phyloP scores from a whole-genome alignment of 1,284 basidiomycete genomes.

The Ustilago tritici region DNA sequence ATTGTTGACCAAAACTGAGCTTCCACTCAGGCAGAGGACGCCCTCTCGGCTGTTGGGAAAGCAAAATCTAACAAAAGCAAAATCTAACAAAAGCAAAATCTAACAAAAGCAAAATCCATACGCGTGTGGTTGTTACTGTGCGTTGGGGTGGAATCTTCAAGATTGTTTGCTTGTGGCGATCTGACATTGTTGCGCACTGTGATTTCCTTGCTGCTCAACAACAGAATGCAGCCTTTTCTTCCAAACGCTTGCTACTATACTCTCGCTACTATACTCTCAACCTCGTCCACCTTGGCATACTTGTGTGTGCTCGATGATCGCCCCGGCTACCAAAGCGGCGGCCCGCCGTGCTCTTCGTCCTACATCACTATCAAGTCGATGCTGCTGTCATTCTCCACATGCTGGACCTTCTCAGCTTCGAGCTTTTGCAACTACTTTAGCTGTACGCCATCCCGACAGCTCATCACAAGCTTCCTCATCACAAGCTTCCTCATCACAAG shows the following conservation, averaged over 20 bases:
- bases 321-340: conserved; percentile 1
- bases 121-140: too few species aligned
- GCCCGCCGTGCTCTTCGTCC: conserved; percentile 1
- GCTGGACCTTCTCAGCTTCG: not conserved
- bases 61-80: too few species aligned
- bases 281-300: too few species aligned
- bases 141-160: too few species aligned
- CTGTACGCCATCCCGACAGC: not conserved
- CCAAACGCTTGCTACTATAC: not conserved
- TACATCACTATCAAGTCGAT: not conserved
- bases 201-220: conserved; percentile 11
- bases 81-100: too few species aligned
- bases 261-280: not conserved
- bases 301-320: conserved; percentile 7
- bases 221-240: not conserved
- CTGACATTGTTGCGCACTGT: too few species aligned
- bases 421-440: conserved; percentile 1
- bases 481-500: conserved; percentile 3
- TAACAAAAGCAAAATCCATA: too few species aligned
- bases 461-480: not conserved
- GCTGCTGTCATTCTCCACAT: not conserved
- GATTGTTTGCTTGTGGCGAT: too few species aligned
- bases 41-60: too few species aligned
- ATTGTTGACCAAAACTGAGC: too few species aligned
- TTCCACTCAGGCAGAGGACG: too few species aligned